These are phyloP conservation scores for Mucor piriformis DNA, from an alignment of 371 early-diverging fungal genomes.

Conservation along the genomic window DNA sequence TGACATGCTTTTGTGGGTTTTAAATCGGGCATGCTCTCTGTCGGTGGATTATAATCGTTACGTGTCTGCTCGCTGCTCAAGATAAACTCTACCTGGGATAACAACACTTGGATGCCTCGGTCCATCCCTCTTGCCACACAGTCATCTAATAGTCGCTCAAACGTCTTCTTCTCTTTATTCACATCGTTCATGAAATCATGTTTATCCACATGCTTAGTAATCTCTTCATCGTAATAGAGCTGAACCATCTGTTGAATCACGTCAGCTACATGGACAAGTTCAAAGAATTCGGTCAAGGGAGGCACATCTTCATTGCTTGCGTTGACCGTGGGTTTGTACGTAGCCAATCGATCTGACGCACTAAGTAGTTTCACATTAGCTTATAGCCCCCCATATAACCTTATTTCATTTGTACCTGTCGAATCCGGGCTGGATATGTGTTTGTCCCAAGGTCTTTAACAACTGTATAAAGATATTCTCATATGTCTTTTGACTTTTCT, in stretches of 20 bases:
- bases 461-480: constrained; percentile 69
- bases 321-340: constrained; percentile 50
- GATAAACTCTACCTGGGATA: constrained; percentile 79
- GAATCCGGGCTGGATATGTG: constrained; percentile 76
- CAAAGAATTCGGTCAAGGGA: constrained; percentile 79
- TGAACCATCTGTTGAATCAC: constrained; percentile 87
- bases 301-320: constrained; percentile 44
- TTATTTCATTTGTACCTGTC: too few relatives aligned
- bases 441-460: constrained; percentile 61
- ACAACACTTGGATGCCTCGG: constrained; percentile 77
- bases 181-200: constrained; percentile 82
- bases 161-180: constrained; percentile 82
- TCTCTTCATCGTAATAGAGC: constrained; percentile 80
- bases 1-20: constrained; percentile 74
- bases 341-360: constrained; percentile 61
- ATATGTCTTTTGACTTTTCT: constrained; percentile 52
- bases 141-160: constrained; percentile 84
- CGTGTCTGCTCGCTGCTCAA: constrained; percentile 63
- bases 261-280: constrained; percentile 87
- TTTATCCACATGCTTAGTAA: constrained; percentile 75
- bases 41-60: constrained; percentile 73
- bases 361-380: too few relatives aligned
- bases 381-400: too few relatives aligned
- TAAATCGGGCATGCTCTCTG: constrained; percentile 50
- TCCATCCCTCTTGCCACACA: constrained; percentile 90